phyloP scores from a whole-genome alignment of 2,329 filamentous ascomycete species.

The Xylaria sp. region DNA sequence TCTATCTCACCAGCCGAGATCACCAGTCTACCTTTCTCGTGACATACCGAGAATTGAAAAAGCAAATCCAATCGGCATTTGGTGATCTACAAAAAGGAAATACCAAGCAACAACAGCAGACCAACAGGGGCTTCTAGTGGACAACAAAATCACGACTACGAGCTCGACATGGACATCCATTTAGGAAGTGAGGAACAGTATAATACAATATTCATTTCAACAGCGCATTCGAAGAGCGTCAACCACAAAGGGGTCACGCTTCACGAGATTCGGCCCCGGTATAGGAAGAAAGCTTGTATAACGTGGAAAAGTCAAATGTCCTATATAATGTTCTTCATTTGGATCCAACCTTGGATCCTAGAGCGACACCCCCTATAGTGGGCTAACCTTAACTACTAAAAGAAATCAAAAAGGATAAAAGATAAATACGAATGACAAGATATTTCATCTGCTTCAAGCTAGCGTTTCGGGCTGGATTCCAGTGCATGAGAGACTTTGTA shows the following conservation, averaged over 20 bases:
- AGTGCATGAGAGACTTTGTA: neutral
- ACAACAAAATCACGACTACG: neutral
- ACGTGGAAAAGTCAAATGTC: conserved; percentile 23
- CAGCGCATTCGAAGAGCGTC: conserved; percentile 11
- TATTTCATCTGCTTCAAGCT: conserved; percentile 22
- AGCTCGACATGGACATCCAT: neutral
- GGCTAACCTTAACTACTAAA: conserved; percentile 7
- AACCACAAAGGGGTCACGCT: neutral
- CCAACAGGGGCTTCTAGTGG: conserved; percentile 40
- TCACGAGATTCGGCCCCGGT: conserved; percentile 17
- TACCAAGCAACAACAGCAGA: conserved; percentile 41
- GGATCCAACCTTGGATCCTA: conserved; percentile 31
- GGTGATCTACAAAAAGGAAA: conserved; percentile 65
- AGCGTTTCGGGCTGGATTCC: neutral
- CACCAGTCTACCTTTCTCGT: conserved; percentile 90
- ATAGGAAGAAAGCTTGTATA: conserved; percentile 38
- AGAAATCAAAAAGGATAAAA: conserved; percentile 27
- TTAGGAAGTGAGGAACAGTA: neutral
- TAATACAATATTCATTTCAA: neutral
- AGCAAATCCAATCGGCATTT: conserved; percentile 68
- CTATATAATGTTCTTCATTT: conserved; percentile 35
- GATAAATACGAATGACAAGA: conserved; percentile 34
- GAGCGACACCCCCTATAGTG: conserved; percentile 17
- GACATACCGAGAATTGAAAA: conserved; percentile 88
- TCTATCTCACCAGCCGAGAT: conserved; percentile 87